phyloP scores from a whole-genome alignment of 2,329 filamentous ascomycete species.

The Clarireedia homoeocarpa region DNA sequence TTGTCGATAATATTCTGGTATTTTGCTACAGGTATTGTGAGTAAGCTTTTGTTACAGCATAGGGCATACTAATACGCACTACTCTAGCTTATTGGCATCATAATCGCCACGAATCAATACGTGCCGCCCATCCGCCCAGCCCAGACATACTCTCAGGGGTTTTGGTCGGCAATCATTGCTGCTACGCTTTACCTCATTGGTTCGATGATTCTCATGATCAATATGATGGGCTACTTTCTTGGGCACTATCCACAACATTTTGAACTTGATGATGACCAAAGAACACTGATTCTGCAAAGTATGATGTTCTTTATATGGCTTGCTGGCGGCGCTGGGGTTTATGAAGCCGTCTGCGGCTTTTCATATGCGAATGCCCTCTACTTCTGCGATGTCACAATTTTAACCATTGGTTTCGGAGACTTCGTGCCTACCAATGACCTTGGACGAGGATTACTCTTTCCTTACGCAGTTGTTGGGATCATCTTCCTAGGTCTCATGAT shows the following conservation, averaged over 20 bases:
- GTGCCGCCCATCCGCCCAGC: constrained; percentile 36
- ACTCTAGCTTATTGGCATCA: constrained; percentile 47
- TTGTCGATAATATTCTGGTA: constrained; percentile 61
- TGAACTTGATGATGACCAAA: constrained; percentile 55
- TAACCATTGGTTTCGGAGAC: constrained; percentile 56
- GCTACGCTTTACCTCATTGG: constrained; percentile 55
- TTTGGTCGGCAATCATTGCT: constrained; percentile 61
- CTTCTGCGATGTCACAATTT: constrained; percentile 53
- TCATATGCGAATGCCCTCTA: constrained; percentile 52
- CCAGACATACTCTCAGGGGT: constrained; percentile 57
- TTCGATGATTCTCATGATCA: constrained; percentile 56
- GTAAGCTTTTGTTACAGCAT: constrained; percentile 33
- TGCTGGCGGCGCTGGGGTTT: constrained; percentile 54
- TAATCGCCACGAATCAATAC: constrained; percentile 48
- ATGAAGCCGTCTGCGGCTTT: constrained; percentile 49
- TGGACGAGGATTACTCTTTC: constrained; percentile 53
- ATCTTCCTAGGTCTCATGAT: constrained; percentile 64
- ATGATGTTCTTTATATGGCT: constrained; percentile 66
- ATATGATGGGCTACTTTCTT: constrained; percentile 61
- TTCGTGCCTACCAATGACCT: constrained; percentile 45
- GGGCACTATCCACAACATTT: constrained; percentile 64
- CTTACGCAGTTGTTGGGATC: constrained; percentile 60
- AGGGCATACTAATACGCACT: constrained; percentile 1
- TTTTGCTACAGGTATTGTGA: constrained; percentile 49
- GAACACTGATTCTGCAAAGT: constrained; percentile 63